These are phyloP conservation scores for Gymnopus androsaceus DNA, from an alignment of 1,284 basidiomycete genomes.

Conservation along the genomic window DNA sequence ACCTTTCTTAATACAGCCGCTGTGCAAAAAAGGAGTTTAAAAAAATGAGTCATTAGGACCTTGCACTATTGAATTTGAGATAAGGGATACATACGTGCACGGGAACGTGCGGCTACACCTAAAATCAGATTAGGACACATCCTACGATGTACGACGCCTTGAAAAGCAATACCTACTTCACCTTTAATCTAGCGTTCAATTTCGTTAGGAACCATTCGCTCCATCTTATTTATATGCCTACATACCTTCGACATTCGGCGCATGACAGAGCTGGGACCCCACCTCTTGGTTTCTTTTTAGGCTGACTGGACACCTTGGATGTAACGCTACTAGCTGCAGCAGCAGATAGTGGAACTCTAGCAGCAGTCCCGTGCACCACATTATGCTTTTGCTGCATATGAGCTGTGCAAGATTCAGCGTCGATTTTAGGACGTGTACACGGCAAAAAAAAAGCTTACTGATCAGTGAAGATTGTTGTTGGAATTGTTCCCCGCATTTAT, in stretches of 20 bases:
- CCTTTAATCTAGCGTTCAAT: conserved; percentile 51
- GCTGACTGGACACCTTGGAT: conserved; percentile 2
- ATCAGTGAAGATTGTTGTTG: conserved; percentile 1
- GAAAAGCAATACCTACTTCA: conserved; percentile 45
- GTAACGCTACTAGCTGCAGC: conserved; percentile 3
- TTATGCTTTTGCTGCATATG: conserved; percentile 11
- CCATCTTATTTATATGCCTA: conserved; percentile 1
- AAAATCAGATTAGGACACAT: background rate
- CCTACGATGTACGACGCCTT: background rate
- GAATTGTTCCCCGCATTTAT: conserved; percentile 9
- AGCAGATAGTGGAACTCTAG: conserved; percentile 12
- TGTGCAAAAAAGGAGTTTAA: background rate
- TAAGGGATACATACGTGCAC: conserved; percentile 38
- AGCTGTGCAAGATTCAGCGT: background rate
- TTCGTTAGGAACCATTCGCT: background rate
- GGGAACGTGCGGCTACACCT: conserved; percentile 67
- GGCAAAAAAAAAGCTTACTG: background rate
- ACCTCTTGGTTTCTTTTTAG: conserved; percentile 11
- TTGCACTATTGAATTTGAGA: background rate
- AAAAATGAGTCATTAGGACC: too few relatives aligned
- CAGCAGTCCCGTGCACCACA: conserved; percentile 10
- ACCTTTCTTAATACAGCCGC: conserved; percentile 61
- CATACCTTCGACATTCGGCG: conserved; percentile 62
- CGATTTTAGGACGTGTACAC: background rate
- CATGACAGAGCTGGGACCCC: conserved; percentile 8